phyloP scores from a whole-genome alignment of 306 rosid genomes.

The Cucumis sativus region DNA sequence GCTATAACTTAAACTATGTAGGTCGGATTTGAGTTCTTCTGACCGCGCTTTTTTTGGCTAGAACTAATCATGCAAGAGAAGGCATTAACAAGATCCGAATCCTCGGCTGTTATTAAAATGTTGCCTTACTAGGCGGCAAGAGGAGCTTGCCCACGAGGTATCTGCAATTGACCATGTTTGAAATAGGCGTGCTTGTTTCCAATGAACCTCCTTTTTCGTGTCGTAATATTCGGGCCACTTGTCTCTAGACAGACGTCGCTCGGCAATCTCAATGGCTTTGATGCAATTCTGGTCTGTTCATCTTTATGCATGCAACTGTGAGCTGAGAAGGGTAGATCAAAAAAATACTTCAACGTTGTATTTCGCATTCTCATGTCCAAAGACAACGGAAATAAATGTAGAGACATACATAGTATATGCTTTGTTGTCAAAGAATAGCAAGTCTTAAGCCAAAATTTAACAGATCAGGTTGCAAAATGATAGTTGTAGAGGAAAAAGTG shows the following conservation, averaged over 20 bases:
- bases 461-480: background rate
- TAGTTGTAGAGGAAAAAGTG: background rate
- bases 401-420: background rate
- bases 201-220: constrained; percentile 47
- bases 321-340: constrained; percentile 40
- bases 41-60: constrained; percentile 57
- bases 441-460: background rate
- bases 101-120: constrained; percentile 61
- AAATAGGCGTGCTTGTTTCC: constrained; percentile 56
- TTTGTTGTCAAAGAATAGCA: background rate
- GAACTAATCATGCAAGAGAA: constrained; percentile 44
- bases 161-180: constrained; percentile 83
- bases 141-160: constrained; percentile 60
- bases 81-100: constrained; percentile 65
- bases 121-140: constrained; percentile 66
- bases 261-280: constrained; percentile 53
- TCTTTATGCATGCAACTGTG: constrained; percentile 81
- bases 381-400: background rate
- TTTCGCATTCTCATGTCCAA: background rate
- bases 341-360: background rate
- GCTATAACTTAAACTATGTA: constrained; percentile 36
- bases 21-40: constrained; percentile 37
- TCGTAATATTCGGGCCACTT: constrained; percentile 88
- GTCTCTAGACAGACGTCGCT: constrained; percentile 48
- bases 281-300: constrained; percentile 70